These are phyloP conservation scores for Pisolithus tinctorius DNA, from an alignment of 768 basidiomycete species.

Conservation along the genomic window DNA sequence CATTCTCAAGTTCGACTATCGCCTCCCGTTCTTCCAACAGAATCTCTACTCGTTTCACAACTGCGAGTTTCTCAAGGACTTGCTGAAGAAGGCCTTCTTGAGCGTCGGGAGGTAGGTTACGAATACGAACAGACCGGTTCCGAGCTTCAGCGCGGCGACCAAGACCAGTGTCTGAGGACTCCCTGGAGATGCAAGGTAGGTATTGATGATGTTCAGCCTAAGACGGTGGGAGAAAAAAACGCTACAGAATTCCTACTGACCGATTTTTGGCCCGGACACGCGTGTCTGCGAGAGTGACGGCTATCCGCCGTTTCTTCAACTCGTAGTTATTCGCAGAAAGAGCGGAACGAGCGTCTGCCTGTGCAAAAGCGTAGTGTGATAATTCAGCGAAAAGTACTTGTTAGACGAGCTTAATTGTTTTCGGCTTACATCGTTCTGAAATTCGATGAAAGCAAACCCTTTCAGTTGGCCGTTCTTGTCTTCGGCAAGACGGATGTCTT, in stretches of 20 bases:
- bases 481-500: conserved; percentile 71
- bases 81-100: conserved; percentile 94
- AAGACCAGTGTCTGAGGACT: conserved; percentile 49
- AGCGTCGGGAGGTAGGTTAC: conserved; percentile 64
- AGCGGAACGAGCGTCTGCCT: conserved; percentile 68
- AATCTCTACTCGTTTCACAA: conserved; percentile 69
- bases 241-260: conserved; percentile 30
- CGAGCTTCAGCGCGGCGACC: conserved; percentile 50
- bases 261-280: conserved; percentile 49
- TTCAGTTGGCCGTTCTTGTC: conserved; percentile 66
- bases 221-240: too few relatives aligned
- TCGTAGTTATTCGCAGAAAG: conserved; percentile 81
- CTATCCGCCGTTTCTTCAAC: conserved; percentile 83
- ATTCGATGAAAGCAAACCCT: conserved; percentile 93
- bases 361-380: conserved; percentile 1
- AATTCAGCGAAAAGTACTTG: background rate
- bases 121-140: conserved; percentile 69
- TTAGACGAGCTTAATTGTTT: background rate
- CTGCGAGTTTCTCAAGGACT: conserved; percentile 68
- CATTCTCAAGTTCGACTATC: conserved; percentile 56
- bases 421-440: conserved; percentile 67
- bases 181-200: too few relatives aligned
- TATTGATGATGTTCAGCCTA: background rate
- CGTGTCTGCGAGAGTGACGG: conserved; percentile 79
- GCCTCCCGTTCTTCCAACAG: conserved; percentile 57